These are phyloP conservation scores for Echinosophora koreensis DNA, from an alignment of 306 rosid species.

Conservation along the genomic window DNA sequence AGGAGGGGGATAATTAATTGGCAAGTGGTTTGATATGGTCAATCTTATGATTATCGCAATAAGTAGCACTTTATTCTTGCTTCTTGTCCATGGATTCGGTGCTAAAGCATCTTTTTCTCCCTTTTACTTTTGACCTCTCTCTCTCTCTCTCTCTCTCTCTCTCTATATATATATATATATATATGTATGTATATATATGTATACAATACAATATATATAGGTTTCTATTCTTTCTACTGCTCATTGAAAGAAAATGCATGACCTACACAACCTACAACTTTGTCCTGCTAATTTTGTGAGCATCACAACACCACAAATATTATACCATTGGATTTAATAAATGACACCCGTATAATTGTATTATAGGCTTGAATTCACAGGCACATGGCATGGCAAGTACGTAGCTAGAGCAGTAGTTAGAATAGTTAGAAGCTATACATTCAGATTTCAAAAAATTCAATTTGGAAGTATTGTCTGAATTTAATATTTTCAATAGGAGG, in stretches of 20 bases:
- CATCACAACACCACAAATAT: slow-evolving; percentile 5
- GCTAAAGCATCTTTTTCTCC: slow-evolving; percentile 51
- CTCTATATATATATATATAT: no score
- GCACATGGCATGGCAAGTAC: slow-evolving; percentile 64
- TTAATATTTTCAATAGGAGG: slow-evolving; percentile 35
- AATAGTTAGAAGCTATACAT: slow-evolving; percentile 41
- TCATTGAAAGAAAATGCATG: slow-evolving; percentile 1
- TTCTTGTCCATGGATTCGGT: slow-evolving; percentile 48
- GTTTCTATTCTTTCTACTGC: not conserved
- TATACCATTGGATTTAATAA: slow-evolving; percentile 14
- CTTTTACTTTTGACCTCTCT: not conserved
- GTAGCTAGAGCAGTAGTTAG: slow-evolving; percentile 53
- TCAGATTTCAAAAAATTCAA: slow-evolving; percentile 37
- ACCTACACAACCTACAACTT: slow-evolving; percentile 8
- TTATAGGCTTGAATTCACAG: slow-evolving; percentile 56
- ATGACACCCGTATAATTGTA: slow-evolving; percentile 30
- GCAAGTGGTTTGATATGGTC: slow-evolving; percentile 49
- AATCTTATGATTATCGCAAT: slow-evolving; percentile 48
- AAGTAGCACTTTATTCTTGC: slow-evolving; percentile 36
- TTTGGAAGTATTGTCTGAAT: slow-evolving; percentile 38
- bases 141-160: not conserved
- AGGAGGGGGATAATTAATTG: slow-evolving; percentile 26
- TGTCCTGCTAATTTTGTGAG: slow-evolving; percentile 30
- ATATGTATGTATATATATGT: no score
- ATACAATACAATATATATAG: no score